Evolutionary conservation across 805 yeast species (phyloP).

Genomic region (Hanseniaspora jakobsenii): DNA sequence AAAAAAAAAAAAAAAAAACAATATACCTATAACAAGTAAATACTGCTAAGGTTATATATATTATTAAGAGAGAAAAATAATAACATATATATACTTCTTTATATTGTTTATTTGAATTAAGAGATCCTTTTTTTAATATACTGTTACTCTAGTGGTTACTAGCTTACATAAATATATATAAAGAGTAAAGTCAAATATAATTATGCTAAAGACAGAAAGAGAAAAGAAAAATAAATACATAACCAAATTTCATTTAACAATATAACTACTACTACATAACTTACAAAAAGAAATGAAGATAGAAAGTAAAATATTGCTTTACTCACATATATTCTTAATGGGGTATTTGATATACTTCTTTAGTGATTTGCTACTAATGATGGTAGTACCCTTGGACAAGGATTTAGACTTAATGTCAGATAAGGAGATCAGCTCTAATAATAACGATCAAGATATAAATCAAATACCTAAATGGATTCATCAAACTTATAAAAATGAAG

Average conservation of each 20-base stretch:
- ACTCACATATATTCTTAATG: conserved; percentile 46
- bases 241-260: background rate
- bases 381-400: conserved; percentile 57
- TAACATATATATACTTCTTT: too few relatives aligned
- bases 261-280: too few relatives aligned
- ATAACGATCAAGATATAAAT: conserved; percentile 33
- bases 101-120: too few relatives aligned
- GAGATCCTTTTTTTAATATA: too few relatives aligned
- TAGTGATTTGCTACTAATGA: conserved; percentile 58
- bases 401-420: conserved; percentile 26
- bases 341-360: conserved; percentile 47
- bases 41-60: too few relatives aligned
- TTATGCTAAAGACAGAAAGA: background rate
- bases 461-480: conserved; percentile 83
- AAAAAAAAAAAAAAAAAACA: too few relatives aligned
- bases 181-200: too few relatives aligned
- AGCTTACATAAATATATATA: too few relatives aligned
- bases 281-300: conserved; percentile 43
- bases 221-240: background rate
- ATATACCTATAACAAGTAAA: too few relatives aligned
- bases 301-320: conserved; percentile 50
- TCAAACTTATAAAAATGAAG: conserved; percentile 74
- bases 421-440: conserved; percentile 17
- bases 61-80: too few relatives aligned
- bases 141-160: too few relatives aligned